These are phyloP conservation scores for Heliosperma pusillum DNA, from an alignment of 148 eudicot species.

Conservation along the genomic window DNA sequence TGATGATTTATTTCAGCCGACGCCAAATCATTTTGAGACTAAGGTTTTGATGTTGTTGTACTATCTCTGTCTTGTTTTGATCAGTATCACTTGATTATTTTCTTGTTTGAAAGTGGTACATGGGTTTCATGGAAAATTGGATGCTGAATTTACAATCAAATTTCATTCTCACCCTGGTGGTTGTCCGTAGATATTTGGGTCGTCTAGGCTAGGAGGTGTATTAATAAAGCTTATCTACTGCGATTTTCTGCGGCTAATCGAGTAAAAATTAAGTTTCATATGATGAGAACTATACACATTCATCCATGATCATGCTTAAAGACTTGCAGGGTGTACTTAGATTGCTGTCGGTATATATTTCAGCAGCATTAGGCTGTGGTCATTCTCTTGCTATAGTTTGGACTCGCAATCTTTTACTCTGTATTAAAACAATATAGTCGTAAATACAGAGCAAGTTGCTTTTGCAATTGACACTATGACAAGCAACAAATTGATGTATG, in stretches of 20 bases:
- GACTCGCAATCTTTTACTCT: neutral
- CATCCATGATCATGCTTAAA: neutral
- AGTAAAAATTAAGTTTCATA: neutral
- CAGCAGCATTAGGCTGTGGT: neutral
- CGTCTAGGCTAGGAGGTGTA: neutral
- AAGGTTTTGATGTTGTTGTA: too few species aligned
- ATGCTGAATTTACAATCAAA: neutral
- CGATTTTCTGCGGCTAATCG: neutral
- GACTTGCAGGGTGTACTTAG: neutral
- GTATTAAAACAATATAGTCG: neutral
- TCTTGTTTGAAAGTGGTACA: neutral
- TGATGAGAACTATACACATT: neutral
- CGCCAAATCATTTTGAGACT: too few species aligned
- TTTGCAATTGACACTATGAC: too few species aligned
- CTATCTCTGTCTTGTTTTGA: neutral
- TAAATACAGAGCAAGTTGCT: neutral
- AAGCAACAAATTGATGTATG: neutral
- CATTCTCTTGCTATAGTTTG: neutral
- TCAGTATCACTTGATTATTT: neutral
- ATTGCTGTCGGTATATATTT: neutral
- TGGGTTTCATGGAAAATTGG: neutral
- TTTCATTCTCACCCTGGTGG: neutral
- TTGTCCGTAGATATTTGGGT: neutral
- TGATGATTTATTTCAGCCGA: too few species aligned
- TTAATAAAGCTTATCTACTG: neutral